Evolutionary conservation across 495 filamentous ascomycete species (phyloP).

Genomic region (Aspergillus hancockii): DNA sequence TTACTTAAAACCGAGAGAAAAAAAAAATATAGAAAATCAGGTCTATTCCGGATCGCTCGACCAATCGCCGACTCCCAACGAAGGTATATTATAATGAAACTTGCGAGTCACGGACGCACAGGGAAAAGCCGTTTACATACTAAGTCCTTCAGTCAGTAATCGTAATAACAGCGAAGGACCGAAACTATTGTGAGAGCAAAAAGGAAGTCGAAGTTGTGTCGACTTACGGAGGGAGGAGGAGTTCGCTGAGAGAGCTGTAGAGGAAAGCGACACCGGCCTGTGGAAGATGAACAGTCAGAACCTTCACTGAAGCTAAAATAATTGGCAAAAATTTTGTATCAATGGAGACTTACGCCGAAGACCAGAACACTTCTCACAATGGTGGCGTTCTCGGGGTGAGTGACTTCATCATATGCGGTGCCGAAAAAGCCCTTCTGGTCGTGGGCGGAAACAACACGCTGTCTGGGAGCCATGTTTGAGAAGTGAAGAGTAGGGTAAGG

Average conservation of each 20-base stretch:
- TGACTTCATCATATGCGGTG: conserved; percentile 62
- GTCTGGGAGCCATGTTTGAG: conserved; percentile 42
- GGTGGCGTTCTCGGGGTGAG: conserved; percentile 70
- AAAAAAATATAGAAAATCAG: conserved; percentile 9
- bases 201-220: background rate
- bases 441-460: conserved; percentile 36
- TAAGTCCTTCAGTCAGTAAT: conserved; percentile 11
- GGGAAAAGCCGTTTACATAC: conserved; percentile 21
- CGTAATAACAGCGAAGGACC: background rate
- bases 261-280: conserved; percentile 75
- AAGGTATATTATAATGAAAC: conserved; percentile 3
- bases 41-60: conserved; percentile 6
- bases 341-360: conserved; percentile 63
- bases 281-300: conserved; percentile 19
- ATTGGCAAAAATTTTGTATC: background rate
- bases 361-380: conserved; percentile 71
- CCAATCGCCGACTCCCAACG: conserved; percentile 3
- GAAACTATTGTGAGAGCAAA: background rate
- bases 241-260: conserved; percentile 71
- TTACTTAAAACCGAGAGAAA: conserved; percentile 16
- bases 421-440: conserved; percentile 52
- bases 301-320: background rate
- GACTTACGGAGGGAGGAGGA: conserved; percentile 71
- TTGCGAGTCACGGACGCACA: conserved; percentile 1
- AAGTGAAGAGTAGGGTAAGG: conserved; percentile 2